Percentiles rank a stretch among this genome's conserved stretches.
These are phyloP conservation scores for Xanthoceras sorbifolium DNA, from an alignment of 345 rosid genomes.

Conservation along the genomic window DNA sequence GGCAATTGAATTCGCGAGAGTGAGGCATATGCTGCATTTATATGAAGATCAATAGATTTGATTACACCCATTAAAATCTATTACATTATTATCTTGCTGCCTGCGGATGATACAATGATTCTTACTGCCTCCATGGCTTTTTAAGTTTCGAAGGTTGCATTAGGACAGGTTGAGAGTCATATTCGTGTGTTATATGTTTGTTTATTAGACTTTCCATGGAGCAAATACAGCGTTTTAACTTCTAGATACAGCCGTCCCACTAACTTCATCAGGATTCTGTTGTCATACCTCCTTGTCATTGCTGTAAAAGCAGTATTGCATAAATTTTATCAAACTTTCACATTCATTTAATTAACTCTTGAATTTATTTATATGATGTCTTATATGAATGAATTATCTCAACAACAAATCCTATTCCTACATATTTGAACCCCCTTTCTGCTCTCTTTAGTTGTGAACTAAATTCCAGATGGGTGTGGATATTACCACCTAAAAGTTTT, in stretches of 20 bases:
- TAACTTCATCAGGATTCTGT: not conserved
- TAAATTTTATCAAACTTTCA: not conserved
- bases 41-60: not conserved
- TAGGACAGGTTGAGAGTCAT: not conserved
- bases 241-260: not conserved
- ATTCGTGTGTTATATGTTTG: not conserved
- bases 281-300: not conserved
- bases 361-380: not conserved
- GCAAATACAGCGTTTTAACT: not conserved
- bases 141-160: not conserved
- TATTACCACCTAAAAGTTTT: no score
- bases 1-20: not conserved
- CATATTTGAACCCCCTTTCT: no score
- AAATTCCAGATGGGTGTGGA: no score
- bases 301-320: not conserved
- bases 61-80: not conserved
- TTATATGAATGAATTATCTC: not conserved
- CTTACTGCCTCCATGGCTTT: not conserved
- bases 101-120: not conserved
- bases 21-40: not conserved
- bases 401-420: not conserved
- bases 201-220: not conserved
- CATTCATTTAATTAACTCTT: not conserved
- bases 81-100: not conserved
- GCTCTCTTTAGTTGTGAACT: no score